These are phyloP conservation scores for Candida tetrigidarum DNA, from an alignment of 1,139 yeast species.

Conservation along the genomic window DNA sequence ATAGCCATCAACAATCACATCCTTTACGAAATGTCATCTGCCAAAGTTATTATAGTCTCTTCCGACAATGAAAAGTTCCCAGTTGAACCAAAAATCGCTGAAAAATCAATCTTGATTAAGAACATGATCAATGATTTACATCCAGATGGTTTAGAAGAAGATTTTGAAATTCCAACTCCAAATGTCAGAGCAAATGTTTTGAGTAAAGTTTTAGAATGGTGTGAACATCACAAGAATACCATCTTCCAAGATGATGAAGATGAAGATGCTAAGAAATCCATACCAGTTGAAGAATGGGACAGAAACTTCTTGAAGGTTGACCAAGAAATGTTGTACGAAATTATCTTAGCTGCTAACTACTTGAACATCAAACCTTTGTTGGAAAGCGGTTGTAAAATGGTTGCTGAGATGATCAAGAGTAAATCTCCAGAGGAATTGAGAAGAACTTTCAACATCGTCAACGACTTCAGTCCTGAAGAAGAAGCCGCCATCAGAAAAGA, in stretches of 20 bases:
- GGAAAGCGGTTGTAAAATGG: conserved; percentile 96
- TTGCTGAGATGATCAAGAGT: conserved; percentile 97
- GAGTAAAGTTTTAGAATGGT: conserved; percentile 94
- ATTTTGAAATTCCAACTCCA: conserved; percentile 89
- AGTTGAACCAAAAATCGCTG: conserved; percentile 85
- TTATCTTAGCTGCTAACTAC: conserved; percentile 94
- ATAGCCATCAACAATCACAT: no score
- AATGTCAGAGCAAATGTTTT: conserved; percentile 87
- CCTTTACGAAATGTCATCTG: no score
- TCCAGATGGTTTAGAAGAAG: conserved; percentile 63
- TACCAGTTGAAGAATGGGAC: conserved; percentile 96
- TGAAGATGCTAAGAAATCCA: conserved; percentile 81
- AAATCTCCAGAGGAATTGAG: conserved; percentile 97
- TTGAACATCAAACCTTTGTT: conserved; percentile 90
- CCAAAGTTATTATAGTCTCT: conserved; percentile 64
- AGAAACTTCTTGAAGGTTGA: conserved; percentile 94
- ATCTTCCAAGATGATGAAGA: conserved; percentile 74
- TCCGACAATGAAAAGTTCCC: conserved; percentile 76
- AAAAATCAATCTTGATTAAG: conserved; percentile 84
- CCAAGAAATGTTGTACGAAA: conserved; percentile 98
- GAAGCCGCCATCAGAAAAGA: conserved; percentile 98
- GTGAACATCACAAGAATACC: conserved; percentile 93
- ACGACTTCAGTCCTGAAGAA: conserved; percentile 97
- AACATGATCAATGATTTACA: conserved; percentile 86
- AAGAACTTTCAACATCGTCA: conserved; percentile 92